Evolutionary conservation across 1,284 basidiomycete genomes (phyloP), one percentile per base, ranked within the genome.

Genomic region (Puccinia horiana): DNA sequence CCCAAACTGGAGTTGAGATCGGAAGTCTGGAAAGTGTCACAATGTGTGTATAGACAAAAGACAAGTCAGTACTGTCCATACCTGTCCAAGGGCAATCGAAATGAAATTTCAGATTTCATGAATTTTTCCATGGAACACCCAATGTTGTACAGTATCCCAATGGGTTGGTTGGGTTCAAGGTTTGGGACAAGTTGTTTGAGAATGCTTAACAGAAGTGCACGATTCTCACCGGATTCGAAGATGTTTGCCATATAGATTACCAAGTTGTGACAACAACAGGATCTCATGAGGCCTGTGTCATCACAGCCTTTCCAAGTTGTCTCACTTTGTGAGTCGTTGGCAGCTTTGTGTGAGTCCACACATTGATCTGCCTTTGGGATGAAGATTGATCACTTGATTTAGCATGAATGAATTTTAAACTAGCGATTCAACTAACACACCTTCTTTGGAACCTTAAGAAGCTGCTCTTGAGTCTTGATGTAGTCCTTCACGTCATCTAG

Each of bases 71-170:
- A 4, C 4, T 16, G 29, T 63, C 26, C 16, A 32, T 12, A 63
- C 3, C 6, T 37, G 4, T 37, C 16, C 11, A 12, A 42, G 2
- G n/a, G 11, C 23, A 9, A 32, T 23, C 9, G 16, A 9, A 11
- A 69, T 9, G 20, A 58, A 26, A 63, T 26, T 44, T 63, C 75
- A 11, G 29, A 20, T 9, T 37, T 47, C 14, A 76, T 23, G 35
- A 23, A 61, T 26, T 76, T 76, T 16, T 76, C 40, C 47, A 76
- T 29, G 9, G 35, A 49, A 29, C 75, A 76, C 9, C 74, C 74
- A 44, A 76, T 32, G n/a, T 76, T 40, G 37, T 76, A 76, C n/a
- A n/a, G n/a, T 18, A 76, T 29, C 26, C 75, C 75, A 9, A 76
- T 35, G 1, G 42, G 44, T 5, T 40, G 32, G n/a, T 44, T 18